Evolutionary conservation across 345 rosid species (phyloP).

Genomic region (Hibiscus syriacus): DNA sequence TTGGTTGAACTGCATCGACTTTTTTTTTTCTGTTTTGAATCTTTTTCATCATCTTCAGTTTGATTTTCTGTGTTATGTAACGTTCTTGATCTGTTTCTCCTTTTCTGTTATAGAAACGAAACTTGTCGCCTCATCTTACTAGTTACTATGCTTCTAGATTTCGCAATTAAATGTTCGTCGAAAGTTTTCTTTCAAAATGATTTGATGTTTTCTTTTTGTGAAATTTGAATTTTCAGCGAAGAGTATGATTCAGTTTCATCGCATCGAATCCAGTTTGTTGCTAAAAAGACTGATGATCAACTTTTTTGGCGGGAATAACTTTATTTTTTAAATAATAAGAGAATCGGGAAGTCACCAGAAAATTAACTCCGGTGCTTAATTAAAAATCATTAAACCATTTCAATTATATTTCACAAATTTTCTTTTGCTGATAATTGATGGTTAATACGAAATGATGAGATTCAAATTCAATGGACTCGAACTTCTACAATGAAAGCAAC

Average conservation of each 20-base stretch:
- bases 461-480: slow-evolving; percentile 3
- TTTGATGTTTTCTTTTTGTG: background rate
- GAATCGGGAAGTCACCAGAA: background rate
- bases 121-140: background rate
- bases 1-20: background rate
- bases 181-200: background rate
- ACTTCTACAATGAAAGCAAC: background rate
- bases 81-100: background rate
- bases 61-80: background rate
- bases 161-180: background rate
- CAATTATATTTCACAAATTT: background rate
- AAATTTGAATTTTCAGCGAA: background rate
- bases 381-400: background rate
- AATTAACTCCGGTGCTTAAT: background rate
- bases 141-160: background rate
- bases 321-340: too few species aligned
- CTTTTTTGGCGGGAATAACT: background rate
- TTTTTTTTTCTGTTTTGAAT: background rate
- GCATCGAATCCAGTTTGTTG: background rate
- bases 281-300: background rate
- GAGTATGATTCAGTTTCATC: background rate
- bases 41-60: background rate
- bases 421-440: background rate
- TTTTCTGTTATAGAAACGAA: background rate
- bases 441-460: background rate